phyloP scores from a whole-genome alignment of 202 grass and related monocot species.

The Hordeum pubiflorum region DNA sequence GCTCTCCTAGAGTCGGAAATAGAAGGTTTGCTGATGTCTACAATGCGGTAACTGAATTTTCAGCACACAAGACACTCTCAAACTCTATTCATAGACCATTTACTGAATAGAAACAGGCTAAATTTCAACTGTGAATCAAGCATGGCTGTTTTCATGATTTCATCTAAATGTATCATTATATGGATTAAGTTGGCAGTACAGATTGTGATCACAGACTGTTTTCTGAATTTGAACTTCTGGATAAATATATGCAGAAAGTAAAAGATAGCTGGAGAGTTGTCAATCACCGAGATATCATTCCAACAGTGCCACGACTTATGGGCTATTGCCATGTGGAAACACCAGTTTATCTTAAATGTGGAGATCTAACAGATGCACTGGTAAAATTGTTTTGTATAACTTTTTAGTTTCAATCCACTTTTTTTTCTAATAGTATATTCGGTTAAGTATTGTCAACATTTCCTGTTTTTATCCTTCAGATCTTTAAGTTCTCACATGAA shows the following conservation, averaged over 20 bases:
- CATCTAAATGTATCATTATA: background rate
- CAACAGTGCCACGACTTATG: conserved; percentile 91
- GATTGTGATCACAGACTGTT: background rate
- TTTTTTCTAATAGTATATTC: background rate
- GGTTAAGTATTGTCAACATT: background rate
- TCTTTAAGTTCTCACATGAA: background rate
- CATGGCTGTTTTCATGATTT: background rate
- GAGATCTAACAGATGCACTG: conserved; percentile 52
- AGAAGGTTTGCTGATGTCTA: conserved; percentile 84
- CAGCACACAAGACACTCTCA: no score
- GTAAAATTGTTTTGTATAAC: conserved; percentile 25
- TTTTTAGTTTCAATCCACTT: background rate
- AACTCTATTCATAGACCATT: background rate
- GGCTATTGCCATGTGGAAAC: conserved; percentile 93
- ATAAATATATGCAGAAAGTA: conserved; percentile 58
- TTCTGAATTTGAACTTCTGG: background rate
- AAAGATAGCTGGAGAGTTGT: conserved; percentile 97
- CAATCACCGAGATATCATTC: conserved; percentile 94
- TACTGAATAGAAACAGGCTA: background rate
- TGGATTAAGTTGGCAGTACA: background rate
- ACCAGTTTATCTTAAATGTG: conserved; percentile 82
- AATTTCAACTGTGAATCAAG: background rate
- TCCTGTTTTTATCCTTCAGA: conserved; percentile 1
- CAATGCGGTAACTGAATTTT: conserved; percentile 67
- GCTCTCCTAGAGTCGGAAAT: conserved; percentile 95